Base-by-base conservation (phyloP, 1,284 basidiomycete genomes). In the Blastosporella zonata region DNA sequence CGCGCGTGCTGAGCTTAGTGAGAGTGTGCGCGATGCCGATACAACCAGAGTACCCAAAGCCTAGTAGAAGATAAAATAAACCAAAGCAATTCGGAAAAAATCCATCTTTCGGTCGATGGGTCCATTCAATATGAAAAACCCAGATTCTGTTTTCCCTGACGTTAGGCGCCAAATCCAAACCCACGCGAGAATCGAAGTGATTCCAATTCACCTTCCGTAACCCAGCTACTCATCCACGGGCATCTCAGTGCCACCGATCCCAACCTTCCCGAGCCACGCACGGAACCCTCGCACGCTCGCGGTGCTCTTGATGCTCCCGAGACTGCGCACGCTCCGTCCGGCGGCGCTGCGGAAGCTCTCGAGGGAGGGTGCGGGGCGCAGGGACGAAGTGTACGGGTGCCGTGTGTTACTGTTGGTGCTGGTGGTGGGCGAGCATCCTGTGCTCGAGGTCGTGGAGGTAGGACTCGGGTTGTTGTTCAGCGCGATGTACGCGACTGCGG, bases 331-430 rank as follows among this genome's bases (percentile, higher is more conserved):
- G 48, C 73, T 75, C 47, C 70, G 63, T 9, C 65, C 71, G 17
- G 63, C 59, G 37, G 68, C 70, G 46, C 68, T 74, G 39, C 65
- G 66, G 53, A 72, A 71, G 55, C 72, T 75, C 56, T 77, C 75
- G 46, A 69, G 62, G 2, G 74, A 75, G 7, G 74, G 67, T n/a
- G 66, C 63, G 28, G 56, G 60, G 28, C 68, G 67, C 40, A 73
- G 59, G 23, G 62, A 53, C n/a, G 46, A 15, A 6, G 48, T 21
- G 38, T 48, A 45, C 34, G 34, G 40, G 13, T 31, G 22, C n/a
- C 5, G 18, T 12, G 7, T 12, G 33, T 10, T 6, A 23, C 15
- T n/a, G n/a, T n/a, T n/a, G n/a, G n/a, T n/a, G n/a, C 5, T 7
- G 29, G 31, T 22, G 46, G 22, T 10, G n/a, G 39, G 10, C 29